Conservation (phyloP, 176 grass and related monocot genomes). For the Carex littledalei region DNA sequence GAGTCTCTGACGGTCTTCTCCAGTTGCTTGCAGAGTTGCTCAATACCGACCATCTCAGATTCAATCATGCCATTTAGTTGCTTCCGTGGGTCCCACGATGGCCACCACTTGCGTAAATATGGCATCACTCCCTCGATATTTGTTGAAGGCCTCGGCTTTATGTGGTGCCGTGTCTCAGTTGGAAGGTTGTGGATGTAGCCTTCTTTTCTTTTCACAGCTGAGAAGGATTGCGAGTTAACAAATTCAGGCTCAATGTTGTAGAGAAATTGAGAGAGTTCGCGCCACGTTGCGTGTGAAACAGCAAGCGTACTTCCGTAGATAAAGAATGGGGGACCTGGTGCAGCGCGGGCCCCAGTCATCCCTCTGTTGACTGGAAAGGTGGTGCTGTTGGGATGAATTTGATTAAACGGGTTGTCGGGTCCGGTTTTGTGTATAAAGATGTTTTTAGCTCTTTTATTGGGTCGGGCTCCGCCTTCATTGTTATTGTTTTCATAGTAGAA, state of each 20-base stretch:
- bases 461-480: neutral
- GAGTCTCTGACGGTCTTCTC: constrained; percentile 44
- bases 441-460: constrained; percentile 42
- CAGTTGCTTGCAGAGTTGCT: constrained; percentile 36
- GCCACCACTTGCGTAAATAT: constrained; percentile 48
- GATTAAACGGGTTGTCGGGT: neutral
- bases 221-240: constrained; percentile 58
- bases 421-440: constrained; percentile 28
- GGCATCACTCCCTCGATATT: constrained; percentile 56
- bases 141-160: constrained; percentile 45
- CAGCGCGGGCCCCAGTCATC: constrained; percentile 38
- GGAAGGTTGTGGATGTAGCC: constrained; percentile 91
- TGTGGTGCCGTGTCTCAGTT: constrained; percentile 22
- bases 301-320: constrained; percentile 62
- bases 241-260: constrained; percentile 60
- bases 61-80: constrained; percentile 30
- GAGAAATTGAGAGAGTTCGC: constrained; percentile 46
- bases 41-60: constrained; percentile 19
- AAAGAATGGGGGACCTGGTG: constrained; percentile 52
- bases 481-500: constrained; percentile 26
- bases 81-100: constrained; percentile 67
- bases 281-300: constrained; percentile 51
- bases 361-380: constrained; percentile 1
- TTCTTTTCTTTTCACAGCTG: constrained; percentile 51
- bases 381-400: neutral